phyloP scores from a whole-genome alignment of 208 protist species.

The Balamuthia mandrillaris region DNA sequence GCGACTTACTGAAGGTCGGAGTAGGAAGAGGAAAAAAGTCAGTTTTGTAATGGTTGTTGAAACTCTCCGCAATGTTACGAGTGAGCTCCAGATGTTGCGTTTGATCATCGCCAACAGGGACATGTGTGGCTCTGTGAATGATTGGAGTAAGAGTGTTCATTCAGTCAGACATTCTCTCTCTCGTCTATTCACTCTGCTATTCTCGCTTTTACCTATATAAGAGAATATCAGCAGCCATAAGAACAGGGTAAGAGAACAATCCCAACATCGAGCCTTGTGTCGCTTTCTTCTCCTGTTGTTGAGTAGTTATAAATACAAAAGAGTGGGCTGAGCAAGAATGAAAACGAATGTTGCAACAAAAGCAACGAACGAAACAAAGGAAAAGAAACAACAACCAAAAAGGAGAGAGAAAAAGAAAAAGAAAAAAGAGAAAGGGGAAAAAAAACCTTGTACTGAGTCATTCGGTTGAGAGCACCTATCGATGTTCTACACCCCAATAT shows the following conservation, averaged over 20 bases:
- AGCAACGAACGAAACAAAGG: too few relatives aligned
- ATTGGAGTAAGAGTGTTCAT: too few relatives aligned
- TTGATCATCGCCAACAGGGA: conserved; percentile 71
- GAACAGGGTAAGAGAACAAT: conserved; percentile 62
- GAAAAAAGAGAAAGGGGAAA: background rate
- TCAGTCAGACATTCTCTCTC: too few relatives aligned
- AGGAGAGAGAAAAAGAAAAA: background rate
- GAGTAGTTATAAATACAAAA: too few relatives aligned
- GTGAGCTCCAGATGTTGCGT: conserved; percentile 66
- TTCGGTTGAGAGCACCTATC: conserved; percentile 42
- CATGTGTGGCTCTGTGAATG: conserved; percentile 44
- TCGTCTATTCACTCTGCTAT: too few relatives aligned
- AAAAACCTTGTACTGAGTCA: conserved; percentile 62
- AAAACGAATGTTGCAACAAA: too few relatives aligned
- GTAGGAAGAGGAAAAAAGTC: conserved; percentile 45
- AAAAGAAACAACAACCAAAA: too few relatives aligned
- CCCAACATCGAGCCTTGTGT: conserved; percentile 36
- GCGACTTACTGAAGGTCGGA: conserved; percentile 37
- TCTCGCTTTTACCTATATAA: conserved; percentile 53
- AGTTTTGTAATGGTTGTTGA: conserved; percentile 47
- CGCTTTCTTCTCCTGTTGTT: conserved; percentile 34
- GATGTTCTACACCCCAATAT: conserved; percentile 56
- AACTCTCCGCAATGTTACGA: conserved; percentile 50
- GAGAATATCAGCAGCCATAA: conserved; percentile 71
- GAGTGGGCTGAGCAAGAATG: too few relatives aligned